Evolutionary conservation across 352 stramenopile genomes (phyloP), one percentile per base, ranked within the genome.

Genomic region (Globisporangium perplexum): DNA sequence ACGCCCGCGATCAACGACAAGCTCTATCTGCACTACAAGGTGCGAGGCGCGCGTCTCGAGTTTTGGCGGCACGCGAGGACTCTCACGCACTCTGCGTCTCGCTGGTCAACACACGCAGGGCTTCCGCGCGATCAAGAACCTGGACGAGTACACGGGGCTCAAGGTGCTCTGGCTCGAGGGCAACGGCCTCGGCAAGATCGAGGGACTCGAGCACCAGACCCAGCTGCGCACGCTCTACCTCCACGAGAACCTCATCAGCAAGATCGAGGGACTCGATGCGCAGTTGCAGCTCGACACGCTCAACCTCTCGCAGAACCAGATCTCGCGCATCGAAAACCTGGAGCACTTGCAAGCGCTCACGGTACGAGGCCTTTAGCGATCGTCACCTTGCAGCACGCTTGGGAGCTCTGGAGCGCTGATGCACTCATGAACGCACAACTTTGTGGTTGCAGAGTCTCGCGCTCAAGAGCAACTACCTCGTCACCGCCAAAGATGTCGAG

Each of bases 11-110:
- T 98, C 62, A 98, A 98, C 68, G 92, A 98, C 68, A 97, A 96
- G 55, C 75, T 98, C 35, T 98, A 98, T 60, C 69, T 98, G 28
- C 94, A 98, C 68, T 98, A 98, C 75, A 97, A 98, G 68, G 76
- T 74, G 35, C 23, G n/a, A n/a, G n/a, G n/a, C n/a, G n/a, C n/a
- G n/a, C n/a, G n/a, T 48, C n/a, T 50, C 7, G 23, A 22, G 7
- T n/a, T 52, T 39, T 11, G 46, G 24, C 15, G 2, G 20, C 20
- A 24, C 18, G 7, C 2, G n/a, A 15, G 17, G 7, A 14, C n/a
- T 48, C 23, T 47, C 22, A 28, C 28, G 30, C 10, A 56, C 17
- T 44, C n/a, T 30, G 26, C 26, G 26, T 44, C 46, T 18, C 11
- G 30, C 30, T 14, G 11, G 30, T 18, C 33, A 3, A 4, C 11